Evolutionary conservation across 495 filamentous ascomycete species (phyloP).

Genomic region (Glonium stellatum): DNA sequence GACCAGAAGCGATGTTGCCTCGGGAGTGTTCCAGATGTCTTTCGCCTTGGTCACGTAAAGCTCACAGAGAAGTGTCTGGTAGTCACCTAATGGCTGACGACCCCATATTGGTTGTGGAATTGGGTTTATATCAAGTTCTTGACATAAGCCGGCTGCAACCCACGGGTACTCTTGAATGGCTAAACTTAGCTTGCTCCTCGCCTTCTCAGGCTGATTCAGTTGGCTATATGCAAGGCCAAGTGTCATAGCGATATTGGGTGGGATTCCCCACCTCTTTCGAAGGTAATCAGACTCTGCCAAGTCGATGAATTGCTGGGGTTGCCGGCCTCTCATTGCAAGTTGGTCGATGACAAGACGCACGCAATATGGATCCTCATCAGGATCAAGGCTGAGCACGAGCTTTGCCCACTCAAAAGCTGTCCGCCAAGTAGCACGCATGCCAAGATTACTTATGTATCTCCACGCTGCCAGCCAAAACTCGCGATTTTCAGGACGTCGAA

Average conservation of each 20-base stretch:
- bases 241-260: slow-evolving; percentile 21
- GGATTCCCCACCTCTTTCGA: slow-evolving; percentile 38
- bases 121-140: slow-evolving; percentile 64
- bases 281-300: slow-evolving; percentile 56
- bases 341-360: slow-evolving; percentile 73
- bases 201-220: slow-evolving; percentile 60
- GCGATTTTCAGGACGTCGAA: slow-evolving; percentile 72
- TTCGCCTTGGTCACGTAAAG: slow-evolving; percentile 75
- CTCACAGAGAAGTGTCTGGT: slow-evolving; percentile 67
- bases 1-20: slow-evolving; percentile 60
- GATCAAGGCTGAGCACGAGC: slow-evolving; percentile 67
- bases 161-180: slow-evolving; percentile 73
- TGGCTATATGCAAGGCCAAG: slow-evolving; percentile 53
- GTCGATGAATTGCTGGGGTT: slow-evolving; percentile 68
- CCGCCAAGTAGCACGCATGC: slow-evolving; percentile 85
- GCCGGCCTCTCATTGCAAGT: slow-evolving; percentile 69
- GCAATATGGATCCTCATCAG: slow-evolving; percentile 72
- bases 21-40: slow-evolving; percentile 84
- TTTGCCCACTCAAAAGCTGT: slow-evolving; percentile 93
- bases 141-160: slow-evolving; percentile 69
- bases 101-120: slow-evolving; percentile 78
- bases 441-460: slow-evolving; percentile 75
- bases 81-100: slow-evolving; percentile 54
- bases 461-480: slow-evolving; percentile 89
- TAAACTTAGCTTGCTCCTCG: slow-evolving; percentile 52